Conservation (phyloP, 2,329 filamentous ascomycete species). For the Bipolaris gigantea region DNA sequence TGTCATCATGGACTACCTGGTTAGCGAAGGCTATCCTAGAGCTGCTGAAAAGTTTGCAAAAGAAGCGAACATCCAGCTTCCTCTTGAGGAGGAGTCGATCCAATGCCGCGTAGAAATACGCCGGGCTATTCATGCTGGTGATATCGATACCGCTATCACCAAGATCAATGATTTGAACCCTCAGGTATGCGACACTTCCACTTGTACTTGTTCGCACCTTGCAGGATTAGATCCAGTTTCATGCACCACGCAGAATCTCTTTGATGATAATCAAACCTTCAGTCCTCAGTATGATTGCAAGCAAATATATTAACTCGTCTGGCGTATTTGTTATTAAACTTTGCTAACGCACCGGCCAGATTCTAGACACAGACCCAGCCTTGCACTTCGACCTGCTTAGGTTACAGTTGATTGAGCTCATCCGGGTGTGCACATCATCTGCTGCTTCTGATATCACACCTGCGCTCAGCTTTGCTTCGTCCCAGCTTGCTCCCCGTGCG, state of each 20-base stretch:
- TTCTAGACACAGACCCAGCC: conserved; percentile 78
- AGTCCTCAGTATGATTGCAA: conserved; percentile 78
- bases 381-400: conserved; percentile 89
- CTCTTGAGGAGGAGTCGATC: conserved; percentile 73
- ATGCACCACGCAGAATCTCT: conserved; percentile 99
- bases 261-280: conserved; percentile 88
- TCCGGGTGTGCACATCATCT: conserved; percentile 70
- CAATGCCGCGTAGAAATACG: conserved; percentile 79
- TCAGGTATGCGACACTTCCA: conserved; percentile 65
- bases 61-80: conserved; percentile 83
- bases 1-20: conserved; percentile 94
- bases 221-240: conserved; percentile 96
- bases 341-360: conserved; percentile 57
- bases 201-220: conserved; percentile 37
- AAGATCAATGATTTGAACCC: conserved; percentile 87
- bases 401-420: conserved; percentile 91
- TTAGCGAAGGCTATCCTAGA: conserved; percentile 90
- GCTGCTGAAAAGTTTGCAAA: conserved; percentile 91
- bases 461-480: conserved; percentile 83
- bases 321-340: conserved; percentile 11
- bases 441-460: conserved; percentile 73
- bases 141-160: conserved; percentile 83
- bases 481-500: conserved; percentile 83
- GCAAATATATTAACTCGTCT: conserved; percentile 9
- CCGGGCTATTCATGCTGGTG: conserved; percentile 79